Conservation (phyloP, 2,329 filamentous ascomycete genomes). For the Tricladium varicosporioides region DNA sequence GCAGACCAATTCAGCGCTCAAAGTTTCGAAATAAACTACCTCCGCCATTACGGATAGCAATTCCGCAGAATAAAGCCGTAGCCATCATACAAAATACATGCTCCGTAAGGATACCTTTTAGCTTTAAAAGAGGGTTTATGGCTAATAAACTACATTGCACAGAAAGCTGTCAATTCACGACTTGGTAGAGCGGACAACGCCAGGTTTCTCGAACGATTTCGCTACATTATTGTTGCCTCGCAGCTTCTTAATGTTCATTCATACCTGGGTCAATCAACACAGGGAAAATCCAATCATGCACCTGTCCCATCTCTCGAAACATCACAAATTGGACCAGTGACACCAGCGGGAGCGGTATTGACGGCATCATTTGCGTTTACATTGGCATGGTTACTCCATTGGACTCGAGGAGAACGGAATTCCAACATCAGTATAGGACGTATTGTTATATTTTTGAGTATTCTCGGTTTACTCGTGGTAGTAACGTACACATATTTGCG, state of each 20-base stretch:
- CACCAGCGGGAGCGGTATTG: slow-evolving; percentile 62
- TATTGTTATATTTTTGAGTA: slow-evolving; percentile 44
- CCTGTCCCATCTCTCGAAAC: slow-evolving; percentile 17
- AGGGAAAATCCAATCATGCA: slow-evolving; percentile 24
- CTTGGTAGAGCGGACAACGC: slow-evolving; percentile 77
- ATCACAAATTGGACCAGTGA: slow-evolving; percentile 44
- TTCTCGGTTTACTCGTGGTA: slow-evolving; percentile 49
- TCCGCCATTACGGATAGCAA: slow-evolving; percentile 43
- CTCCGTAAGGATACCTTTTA: slow-evolving; percentile 43
- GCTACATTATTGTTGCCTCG: slow-evolving; percentile 89
- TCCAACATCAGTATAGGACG: slow-evolving; percentile 56
- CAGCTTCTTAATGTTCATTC: slow-evolving; percentile 77
- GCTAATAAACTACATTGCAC: too few relatives aligned
- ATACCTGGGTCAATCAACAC: slow-evolving; percentile 42
- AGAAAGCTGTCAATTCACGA: slow-evolving; percentile 69
- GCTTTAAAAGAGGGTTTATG: too few relatives aligned
- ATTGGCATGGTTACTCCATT: slow-evolving; percentile 63
- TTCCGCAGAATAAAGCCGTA: slow-evolving; percentile 40
- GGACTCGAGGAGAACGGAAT: slow-evolving; percentile 55
- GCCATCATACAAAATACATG: slow-evolving; percentile 48
- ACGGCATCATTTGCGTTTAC: slow-evolving; percentile 62
- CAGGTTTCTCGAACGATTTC: slow-evolving; percentile 87
- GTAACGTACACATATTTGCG: slow-evolving; percentile 70
- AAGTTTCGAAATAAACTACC: slow-evolving; percentile 52
- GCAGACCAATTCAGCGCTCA: slow-evolving; percentile 51